A percentile compares a stretch with the other conserved stretches of the same genome.
These are phyloP conservation scores for Litchi chinensis DNA, from an alignment of 345 rosid species.

Conservation along the genomic window DNA sequence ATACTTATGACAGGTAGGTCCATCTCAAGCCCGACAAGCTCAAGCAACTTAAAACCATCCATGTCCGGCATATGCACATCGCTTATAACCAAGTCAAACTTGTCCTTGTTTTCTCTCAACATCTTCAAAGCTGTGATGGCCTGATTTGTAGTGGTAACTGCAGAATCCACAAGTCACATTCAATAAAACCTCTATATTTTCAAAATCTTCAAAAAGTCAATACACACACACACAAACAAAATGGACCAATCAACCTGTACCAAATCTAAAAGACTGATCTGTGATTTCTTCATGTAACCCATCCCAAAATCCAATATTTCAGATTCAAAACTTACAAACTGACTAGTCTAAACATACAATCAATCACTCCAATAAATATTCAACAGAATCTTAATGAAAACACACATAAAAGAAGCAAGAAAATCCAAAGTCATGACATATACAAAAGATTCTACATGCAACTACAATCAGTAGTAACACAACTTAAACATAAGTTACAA, in stretches of 20 bases:
- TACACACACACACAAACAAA: slow-evolving; percentile 2
- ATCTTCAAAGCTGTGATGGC: slow-evolving; percentile 58
- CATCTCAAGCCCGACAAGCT: slow-evolving; percentile 85
- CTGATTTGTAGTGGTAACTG: slow-evolving; percentile 67
- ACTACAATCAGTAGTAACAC: background rate
- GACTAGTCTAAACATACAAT: background rate
- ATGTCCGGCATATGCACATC: slow-evolving; percentile 88
- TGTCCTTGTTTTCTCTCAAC: slow-evolving; percentile 72
- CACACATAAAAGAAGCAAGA: slow-evolving; percentile 2
- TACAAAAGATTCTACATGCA: slow-evolving; percentile 18
- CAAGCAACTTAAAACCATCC: slow-evolving; percentile 85
- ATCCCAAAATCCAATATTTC: background rate
- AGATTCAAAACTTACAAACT: background rate
- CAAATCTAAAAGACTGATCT: slow-evolving; percentile 6
- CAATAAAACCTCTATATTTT: background rate
- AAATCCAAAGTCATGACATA: slow-evolving; percentile 6
- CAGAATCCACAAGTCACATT: slow-evolving; percentile 29
- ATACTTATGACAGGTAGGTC: slow-evolving; percentile 84
- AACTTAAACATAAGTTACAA: slow-evolving; percentile 10
- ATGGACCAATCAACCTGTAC: slow-evolving; percentile 13
- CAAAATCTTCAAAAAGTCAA: slow-evolving; percentile 12
- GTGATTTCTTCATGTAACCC: background rate
- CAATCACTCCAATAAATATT: slow-evolving; percentile 17
- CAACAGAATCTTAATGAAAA: background rate
- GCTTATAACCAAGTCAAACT: slow-evolving; percentile 74